Percentiles rank a stretch among this genome's conserved stretches.
phyloP scores from a whole-genome alignment of 2,329 filamentous ascomycete species.

The Leptographium wingfieldii region DNA sequence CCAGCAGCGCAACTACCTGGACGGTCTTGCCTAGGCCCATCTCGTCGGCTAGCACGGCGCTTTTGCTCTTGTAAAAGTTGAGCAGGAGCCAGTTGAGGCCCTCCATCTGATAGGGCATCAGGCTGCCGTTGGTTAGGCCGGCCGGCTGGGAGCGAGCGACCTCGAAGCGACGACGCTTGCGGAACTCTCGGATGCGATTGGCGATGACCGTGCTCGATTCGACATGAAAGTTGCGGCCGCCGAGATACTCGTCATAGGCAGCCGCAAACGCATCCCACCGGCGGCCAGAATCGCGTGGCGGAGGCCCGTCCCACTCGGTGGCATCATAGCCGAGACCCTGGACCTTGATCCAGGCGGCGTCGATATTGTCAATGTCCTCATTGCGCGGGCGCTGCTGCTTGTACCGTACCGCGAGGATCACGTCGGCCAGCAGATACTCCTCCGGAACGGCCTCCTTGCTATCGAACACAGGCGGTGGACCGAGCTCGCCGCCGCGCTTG shows the following conservation, averaged over 20 bases:
- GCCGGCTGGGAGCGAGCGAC: constrained; percentile 61
- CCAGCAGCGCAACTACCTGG: constrained; percentile 74
- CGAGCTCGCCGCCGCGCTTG: constrained; percentile 51
- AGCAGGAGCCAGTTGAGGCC: constrained; percentile 92
- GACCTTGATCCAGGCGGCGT: constrained; percentile 74
- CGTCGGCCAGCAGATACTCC: constrained; percentile 73
- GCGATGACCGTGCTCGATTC: constrained; percentile 48
- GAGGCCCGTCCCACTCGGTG: constrained; percentile 77
- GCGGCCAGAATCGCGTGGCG: constrained; percentile 47
- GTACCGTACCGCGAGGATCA: constrained; percentile 74
- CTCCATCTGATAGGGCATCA: constrained; percentile 90
- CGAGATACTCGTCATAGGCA: constrained; percentile 79
- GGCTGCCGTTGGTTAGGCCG: constrained; percentile 54
- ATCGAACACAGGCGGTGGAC: constrained; percentile 53
- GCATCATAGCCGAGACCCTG: constrained; percentile 88
- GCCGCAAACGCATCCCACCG: constrained; percentile 68
- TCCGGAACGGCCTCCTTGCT: constrained; percentile 74
- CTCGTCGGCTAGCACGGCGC: constrained; percentile 87
- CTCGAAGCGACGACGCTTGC: constrained; percentile 48
- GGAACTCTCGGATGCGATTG: constrained; percentile 55
- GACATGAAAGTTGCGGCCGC: constrained; percentile 56
- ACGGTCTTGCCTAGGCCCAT: constrained; percentile 98
- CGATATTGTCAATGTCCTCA: constrained; percentile 59
- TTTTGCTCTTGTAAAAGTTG: constrained; percentile 72
- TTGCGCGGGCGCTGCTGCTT: constrained; percentile 29